These are phyloP conservation scores for Sporisorium iseilematis-ciliati DNA, from an alignment of 1,284 basidiomycete species.

Conservation along the genomic window DNA sequence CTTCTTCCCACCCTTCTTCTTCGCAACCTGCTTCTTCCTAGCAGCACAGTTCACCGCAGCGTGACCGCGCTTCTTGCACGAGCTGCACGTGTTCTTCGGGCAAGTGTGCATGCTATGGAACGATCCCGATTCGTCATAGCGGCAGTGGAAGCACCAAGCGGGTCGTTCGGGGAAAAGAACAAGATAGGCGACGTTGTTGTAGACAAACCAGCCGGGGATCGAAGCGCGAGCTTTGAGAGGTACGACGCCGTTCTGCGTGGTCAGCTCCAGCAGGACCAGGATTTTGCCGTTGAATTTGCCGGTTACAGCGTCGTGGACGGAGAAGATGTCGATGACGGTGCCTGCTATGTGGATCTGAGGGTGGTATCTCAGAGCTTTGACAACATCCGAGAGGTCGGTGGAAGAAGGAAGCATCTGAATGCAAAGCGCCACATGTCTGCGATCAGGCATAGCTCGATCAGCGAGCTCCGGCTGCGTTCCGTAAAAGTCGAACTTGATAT, in stretches of 20 bases:
- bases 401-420: constrained; percentile 33
- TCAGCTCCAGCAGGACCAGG: constrained; percentile 34
- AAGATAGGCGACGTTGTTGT: constrained; percentile 24
- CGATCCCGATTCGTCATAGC: constrained; percentile 12
- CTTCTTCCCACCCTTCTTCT: constrained; percentile 7
- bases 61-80: constrained; percentile 25
- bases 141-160: constrained; percentile 37
- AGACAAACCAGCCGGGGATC: constrained; percentile 35
- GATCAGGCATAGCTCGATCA: constrained; percentile 19
- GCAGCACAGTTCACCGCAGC: constrained; percentile 18
- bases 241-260: constrained; percentile 7
- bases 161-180: constrained; percentile 33
- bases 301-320: constrained; percentile 13
- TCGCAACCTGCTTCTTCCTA: constrained; percentile 22
- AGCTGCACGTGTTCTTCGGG: constrained; percentile 11
- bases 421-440: constrained; percentile 25
- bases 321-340: constrained; percentile 28
- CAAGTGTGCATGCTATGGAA: constrained; percentile 39
- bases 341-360: constrained; percentile 17
- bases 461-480: constrained; percentile 26
- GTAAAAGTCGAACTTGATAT: constrained; percentile 39
- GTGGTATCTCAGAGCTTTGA: neutral
- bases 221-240: constrained; percentile 17
- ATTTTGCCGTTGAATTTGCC: constrained; percentile 26
- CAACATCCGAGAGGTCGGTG: constrained; percentile 2